Conservation (phyloP, 176 grass and related monocot genomes). For the Ananas comosus region DNA sequence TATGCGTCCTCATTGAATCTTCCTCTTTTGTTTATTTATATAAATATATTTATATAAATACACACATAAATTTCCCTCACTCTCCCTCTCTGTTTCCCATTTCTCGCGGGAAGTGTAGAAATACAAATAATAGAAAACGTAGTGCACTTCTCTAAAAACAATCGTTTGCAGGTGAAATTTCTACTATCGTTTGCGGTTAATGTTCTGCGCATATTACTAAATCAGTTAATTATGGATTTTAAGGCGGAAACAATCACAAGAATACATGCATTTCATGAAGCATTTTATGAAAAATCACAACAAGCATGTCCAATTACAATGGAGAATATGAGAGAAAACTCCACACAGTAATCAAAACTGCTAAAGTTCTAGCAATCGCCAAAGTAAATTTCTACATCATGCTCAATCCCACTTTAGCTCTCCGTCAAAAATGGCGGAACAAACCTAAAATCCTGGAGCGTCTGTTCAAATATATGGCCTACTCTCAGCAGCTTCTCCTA, state of each 20-base stretch:
- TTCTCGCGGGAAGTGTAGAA: constrained; percentile 18
- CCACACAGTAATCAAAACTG: too few species aligned
- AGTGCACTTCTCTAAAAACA: neutral
- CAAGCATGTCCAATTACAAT: too few species aligned
- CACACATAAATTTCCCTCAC: neutral
- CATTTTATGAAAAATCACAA: too few species aligned
- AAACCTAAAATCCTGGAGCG: constrained; percentile 57
- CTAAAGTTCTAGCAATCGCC: too few species aligned
- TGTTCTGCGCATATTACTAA: neutral
- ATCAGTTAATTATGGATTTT: too few species aligned
- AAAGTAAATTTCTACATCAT: neutral
- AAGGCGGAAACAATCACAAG: too few species aligned
- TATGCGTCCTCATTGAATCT: too few species aligned
- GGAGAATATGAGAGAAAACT: too few species aligned
- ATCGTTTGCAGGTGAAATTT: neutral
- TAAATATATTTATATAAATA: too few species aligned
- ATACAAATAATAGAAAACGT: neutral
- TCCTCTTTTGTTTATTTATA: too few species aligned
- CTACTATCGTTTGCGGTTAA: neutral
- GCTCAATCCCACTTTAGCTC: constrained; percentile 4
- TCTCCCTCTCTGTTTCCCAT: neutral
- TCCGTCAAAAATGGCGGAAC: constrained; percentile 50
- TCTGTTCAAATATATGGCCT: constrained; percentile 82
- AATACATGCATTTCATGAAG: too few species aligned
- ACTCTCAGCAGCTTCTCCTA: constrained; percentile 55